Conservation (phyloP, 805 yeast species). For the Wickerhamiella qilinensis region DNA sequence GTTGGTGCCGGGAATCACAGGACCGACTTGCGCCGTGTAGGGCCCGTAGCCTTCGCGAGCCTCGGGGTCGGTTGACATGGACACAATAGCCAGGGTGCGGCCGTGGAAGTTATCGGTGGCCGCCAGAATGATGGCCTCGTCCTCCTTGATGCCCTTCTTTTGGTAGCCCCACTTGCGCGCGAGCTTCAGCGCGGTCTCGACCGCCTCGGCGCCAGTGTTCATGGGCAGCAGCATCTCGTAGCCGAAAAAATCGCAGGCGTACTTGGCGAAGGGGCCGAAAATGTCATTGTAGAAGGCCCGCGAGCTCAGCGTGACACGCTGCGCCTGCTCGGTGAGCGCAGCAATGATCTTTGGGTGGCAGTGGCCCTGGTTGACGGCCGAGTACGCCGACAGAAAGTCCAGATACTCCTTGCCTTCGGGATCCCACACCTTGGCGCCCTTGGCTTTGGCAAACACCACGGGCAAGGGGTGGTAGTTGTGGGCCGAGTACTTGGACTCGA, state of each 20-base stretch:
- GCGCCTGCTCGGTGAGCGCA: constrained; percentile 80
- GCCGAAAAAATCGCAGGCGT: constrained; percentile 70
- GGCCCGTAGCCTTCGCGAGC: constrained; percentile 86
- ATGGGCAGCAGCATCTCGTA: constrained; percentile 91
- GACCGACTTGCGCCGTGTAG: constrained; percentile 68
- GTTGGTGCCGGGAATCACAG: constrained; percentile 61
- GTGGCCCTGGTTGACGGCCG: constrained; percentile 97
- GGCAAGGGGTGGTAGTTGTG: constrained; percentile 96
- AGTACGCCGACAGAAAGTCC: constrained; percentile 86
- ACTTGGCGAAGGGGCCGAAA: constrained; percentile 76
- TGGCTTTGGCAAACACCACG: constrained; percentile 74
- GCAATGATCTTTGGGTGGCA: constrained; percentile 84
- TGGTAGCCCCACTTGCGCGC: constrained; percentile 97
- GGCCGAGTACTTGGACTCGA: constrained; percentile 74
- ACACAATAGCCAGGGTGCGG: constrained; percentile 84
- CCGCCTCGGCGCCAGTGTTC: constrained; percentile 99
- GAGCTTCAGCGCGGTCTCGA: constrained; percentile 81
- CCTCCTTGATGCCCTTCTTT: constrained; percentile 65
- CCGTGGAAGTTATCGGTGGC: constrained; percentile 93
- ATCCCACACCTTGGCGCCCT: constrained; percentile 94
- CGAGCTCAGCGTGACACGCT: constrained; percentile 67
- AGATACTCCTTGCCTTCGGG: constrained; percentile 91
- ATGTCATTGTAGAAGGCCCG: constrained; percentile 86
- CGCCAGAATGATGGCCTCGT: constrained; percentile 74
- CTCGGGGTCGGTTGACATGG: constrained; percentile 93